Conservation (phyloP, 495 filamentous ascomycete genomes). For the Symbiotaphrina buchneri region DNA sequence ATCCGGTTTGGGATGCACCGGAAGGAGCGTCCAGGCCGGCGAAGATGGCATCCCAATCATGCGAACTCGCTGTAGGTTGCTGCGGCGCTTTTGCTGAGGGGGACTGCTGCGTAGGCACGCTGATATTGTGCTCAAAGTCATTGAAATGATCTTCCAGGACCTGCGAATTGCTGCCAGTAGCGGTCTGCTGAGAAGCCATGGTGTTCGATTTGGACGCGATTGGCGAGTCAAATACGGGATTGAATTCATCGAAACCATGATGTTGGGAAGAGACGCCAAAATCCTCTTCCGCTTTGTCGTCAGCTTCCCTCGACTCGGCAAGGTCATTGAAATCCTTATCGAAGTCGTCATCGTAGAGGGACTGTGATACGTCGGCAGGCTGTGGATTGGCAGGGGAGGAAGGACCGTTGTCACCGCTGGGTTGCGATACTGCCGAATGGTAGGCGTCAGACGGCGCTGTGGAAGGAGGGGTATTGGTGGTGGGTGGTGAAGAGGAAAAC, state of each 20-base stretch:
- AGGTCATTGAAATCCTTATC: conserved; percentile 83
- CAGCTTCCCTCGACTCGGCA: conserved; percentile 71
- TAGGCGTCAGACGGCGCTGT: conserved; percentile 14
- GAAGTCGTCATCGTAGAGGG: conserved; percentile 45
- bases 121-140: conserved; percentile 4
- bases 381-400: conserved; percentile 14
- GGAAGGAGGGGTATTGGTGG: conserved; percentile 4
- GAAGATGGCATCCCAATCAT: conserved; percentile 95
- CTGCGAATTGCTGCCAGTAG: conserved; percentile 1
- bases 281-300: conserved; percentile 45
- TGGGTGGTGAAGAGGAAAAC: conserved; percentile 8
- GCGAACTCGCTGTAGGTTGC: conserved; percentile 18
- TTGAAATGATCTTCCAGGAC: conserved; percentile 4
- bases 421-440: conserved; percentile 13
- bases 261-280: conserved; percentile 14
- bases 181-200: conserved; percentile 2
- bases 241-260: conserved; percentile 39
- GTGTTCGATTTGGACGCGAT: conserved; percentile 8
- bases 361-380: conserved; percentile 17
- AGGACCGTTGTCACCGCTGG: conserved; percentile 9
- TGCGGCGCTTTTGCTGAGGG: conserved; percentile 6
- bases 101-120: conserved; percentile 1
- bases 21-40: conserved; percentile 42
- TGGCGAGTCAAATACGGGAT: conserved; percentile 35
- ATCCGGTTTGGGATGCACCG: conserved; percentile 8